Percentiles rank a stretch among this genome's conserved stretches.
Evolutionary conservation across 2,329 filamentous ascomycete species (phyloP).

Genomic region (Lachnellula arida): DNA sequence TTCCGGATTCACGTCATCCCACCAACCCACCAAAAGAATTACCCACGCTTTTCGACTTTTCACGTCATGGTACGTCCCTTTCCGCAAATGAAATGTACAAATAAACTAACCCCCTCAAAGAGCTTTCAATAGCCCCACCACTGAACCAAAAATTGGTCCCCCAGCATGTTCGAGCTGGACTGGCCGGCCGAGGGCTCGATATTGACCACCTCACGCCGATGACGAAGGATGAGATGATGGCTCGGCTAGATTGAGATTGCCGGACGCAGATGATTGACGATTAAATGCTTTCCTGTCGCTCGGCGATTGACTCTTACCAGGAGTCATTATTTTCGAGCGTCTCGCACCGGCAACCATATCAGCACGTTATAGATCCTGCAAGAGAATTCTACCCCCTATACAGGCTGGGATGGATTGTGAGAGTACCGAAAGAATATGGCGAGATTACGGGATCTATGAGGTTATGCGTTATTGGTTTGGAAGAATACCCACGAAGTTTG

Average conservation of each 20-base stretch:
- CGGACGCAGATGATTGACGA: conserved; percentile 28
- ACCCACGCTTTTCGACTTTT: conserved; percentile 88
- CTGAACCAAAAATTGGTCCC: conserved; percentile 89
- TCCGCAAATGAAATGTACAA: background rate
- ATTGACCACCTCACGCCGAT: conserved; percentile 91
- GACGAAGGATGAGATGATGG: conserved; percentile 94
- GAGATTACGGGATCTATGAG: conserved; percentile 30
- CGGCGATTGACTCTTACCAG: conserved; percentile 23
- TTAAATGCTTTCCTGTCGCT: conserved; percentile 33
- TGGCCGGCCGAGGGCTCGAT: conserved; percentile 77
- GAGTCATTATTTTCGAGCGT: conserved; percentile 25
- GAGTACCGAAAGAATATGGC: conserved; percentile 27
- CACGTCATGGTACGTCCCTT: conserved; percentile 71
- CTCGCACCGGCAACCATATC: conserved; percentile 25
- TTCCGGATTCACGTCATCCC: conserved; percentile 91
- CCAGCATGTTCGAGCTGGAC: conserved; percentile 67
- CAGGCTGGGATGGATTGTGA: conserved; percentile 27
- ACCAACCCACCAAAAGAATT: conserved; percentile 76
- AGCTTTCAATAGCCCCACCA: conserved; percentile 89
- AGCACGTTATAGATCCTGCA: conserved; percentile 29
- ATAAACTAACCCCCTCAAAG: conserved; percentile 42
- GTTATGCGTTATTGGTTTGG: conserved; percentile 31
- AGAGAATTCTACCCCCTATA: conserved; percentile 24
- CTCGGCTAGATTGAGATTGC: conserved; percentile 78
- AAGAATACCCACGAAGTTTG: conserved; percentile 29